Evolutionary conservation across 192 early-diverging fungal genomes (phyloP).

Genomic region (Podila epigama): DNA sequence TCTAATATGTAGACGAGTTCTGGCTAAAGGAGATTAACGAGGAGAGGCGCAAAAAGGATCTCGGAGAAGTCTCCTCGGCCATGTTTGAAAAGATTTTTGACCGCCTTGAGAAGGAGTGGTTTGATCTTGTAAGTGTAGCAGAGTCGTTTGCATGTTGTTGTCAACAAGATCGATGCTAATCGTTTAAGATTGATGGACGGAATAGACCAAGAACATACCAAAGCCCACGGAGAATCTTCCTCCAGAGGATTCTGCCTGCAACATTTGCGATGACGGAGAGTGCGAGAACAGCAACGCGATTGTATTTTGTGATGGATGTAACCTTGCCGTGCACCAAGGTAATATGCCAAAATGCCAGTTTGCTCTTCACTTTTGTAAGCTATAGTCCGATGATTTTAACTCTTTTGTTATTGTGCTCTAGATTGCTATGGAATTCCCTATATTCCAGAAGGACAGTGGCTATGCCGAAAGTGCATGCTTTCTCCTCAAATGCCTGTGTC

Average conservation of each 20-base stretch:
- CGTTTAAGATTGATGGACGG: not conserved
- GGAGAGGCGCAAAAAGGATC: slow-evolving; percentile 61
- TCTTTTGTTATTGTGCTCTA: slow-evolving; percentile 20
- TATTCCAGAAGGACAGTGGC: slow-evolving; percentile 99
- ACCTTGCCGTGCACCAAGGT: slow-evolving; percentile 98
- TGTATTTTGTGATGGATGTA: slow-evolving; percentile 99
- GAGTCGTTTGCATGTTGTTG: not conserved
- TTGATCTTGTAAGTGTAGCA: slow-evolving; percentile 75
- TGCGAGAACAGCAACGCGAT: slow-evolving; percentile 99
- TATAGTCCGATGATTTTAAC: no score
- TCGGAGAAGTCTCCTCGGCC: slow-evolving; percentile 60
- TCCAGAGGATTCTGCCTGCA: slow-evolving; percentile 88
- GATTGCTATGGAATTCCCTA: slow-evolving; percentile 99
- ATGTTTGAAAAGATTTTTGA: slow-evolving; percentile 92
- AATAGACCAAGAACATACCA: slow-evolving; percentile 81
- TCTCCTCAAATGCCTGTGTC: slow-evolving; percentile 88
- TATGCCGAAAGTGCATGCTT: slow-evolving; percentile 97
- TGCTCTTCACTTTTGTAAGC: no score
- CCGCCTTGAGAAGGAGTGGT: slow-evolving; percentile 96
- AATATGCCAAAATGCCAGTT: no score
- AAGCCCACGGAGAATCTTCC: slow-evolving; percentile 65
- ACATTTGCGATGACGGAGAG: slow-evolving; percentile 98
- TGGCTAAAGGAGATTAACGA: slow-evolving; percentile 80
- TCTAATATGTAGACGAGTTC: slow-evolving; percentile 62
- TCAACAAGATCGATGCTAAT: not conserved